Base-by-base conservation (phyloP, 1,284 basidiomycete species). In the Meira miltonrushii region DNA sequence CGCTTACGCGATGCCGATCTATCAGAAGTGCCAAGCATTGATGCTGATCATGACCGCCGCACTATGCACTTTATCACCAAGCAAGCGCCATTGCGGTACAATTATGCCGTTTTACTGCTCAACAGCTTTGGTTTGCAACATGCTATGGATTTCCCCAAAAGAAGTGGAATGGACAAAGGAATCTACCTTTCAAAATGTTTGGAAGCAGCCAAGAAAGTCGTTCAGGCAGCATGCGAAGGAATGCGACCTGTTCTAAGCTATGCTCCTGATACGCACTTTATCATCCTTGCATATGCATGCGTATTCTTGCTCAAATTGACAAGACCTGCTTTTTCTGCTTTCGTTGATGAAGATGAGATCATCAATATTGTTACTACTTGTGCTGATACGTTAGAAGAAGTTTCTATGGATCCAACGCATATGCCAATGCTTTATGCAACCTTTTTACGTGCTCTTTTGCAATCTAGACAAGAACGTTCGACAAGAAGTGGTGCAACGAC, bases 51-150 rank as follows among this genome's bases (percentile, higher is more conserved):
- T 50, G 66, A 65, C 57, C 66, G 66, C 33, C 67, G 72, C 21
- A 68, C 70, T 13, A 62, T 75, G 53, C 68, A 74, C 56, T 71
- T 70, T 57, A 61, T 71, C 39, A 55, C 61, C 1, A 59, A 71
- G 39, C 67, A 70, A 56, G 63, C 71, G 11, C 71, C 72, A 41
- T 54, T 76, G 25, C 67, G 75, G 2, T 77, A 60, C 60, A 69
- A 69, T 64, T 75, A 76, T 58, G 72, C 71, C 12, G 68, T 74
- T 21, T 62, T 75, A 9, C 61, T 77, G 21, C 82, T 96, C 67
- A 93, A 95, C 77, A 93, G 92, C 7, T 97, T 96, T 70, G 92
- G 93, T 2, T 82, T 97, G 57, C 92, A 97, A 79, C 90, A 94
- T 72, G 89, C 93, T 2, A 81, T 95, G 56, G 92, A 94, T 46